phyloP scores from a whole-genome alignment of 805 yeast species.

The Teunomyces panamensis region DNA sequence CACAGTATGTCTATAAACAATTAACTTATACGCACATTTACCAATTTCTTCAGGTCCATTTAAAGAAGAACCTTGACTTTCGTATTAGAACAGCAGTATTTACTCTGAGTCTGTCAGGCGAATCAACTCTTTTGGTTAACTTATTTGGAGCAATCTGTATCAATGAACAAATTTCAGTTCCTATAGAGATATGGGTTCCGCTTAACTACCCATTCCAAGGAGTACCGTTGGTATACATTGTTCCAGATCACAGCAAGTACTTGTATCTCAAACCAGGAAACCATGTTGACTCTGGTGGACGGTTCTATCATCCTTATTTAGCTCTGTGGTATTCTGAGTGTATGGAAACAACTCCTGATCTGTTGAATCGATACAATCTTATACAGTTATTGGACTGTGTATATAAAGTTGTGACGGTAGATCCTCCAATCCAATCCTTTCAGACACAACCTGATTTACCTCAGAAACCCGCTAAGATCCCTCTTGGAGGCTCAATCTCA shows the following conservation, averaged over 20 bases:
- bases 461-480: slow-evolving; percentile 17
- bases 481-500: slow-evolving; percentile 1
- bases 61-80: slow-evolving; percentile 38
- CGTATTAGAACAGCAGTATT: slow-evolving; percentile 63
- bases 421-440: slow-evolving; percentile 3
- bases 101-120: slow-evolving; percentile 51
- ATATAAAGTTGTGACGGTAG: slow-evolving; percentile 7
- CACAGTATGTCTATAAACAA: slow-evolving; percentile 59
- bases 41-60: slow-evolving; percentile 47
- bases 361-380: slow-evolving; percentile 17
- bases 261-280: slow-evolving; percentile 54
- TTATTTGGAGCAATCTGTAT: slow-evolving; percentile 56
- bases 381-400: slow-evolving; percentile 14
- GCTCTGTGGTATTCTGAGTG: slow-evolving; percentile 49
- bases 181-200: slow-evolving; percentile 77
- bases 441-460: slow-evolving; percentile 20
- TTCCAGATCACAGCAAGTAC: slow-evolving; percentile 46
- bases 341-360: neutral
- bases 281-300: slow-evolving; percentile 68
- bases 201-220: slow-evolving; percentile 55
- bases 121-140: slow-evolving; percentile 56
- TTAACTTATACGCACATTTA: slow-evolving; percentile 62
- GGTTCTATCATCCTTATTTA: slow-evolving; percentile 64
- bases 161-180: slow-evolving; percentile 30
- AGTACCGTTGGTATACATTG: slow-evolving; percentile 66